phyloP scores from a whole-genome alignment of 129 eudicot species.

The Centella asiatica region DNA sequence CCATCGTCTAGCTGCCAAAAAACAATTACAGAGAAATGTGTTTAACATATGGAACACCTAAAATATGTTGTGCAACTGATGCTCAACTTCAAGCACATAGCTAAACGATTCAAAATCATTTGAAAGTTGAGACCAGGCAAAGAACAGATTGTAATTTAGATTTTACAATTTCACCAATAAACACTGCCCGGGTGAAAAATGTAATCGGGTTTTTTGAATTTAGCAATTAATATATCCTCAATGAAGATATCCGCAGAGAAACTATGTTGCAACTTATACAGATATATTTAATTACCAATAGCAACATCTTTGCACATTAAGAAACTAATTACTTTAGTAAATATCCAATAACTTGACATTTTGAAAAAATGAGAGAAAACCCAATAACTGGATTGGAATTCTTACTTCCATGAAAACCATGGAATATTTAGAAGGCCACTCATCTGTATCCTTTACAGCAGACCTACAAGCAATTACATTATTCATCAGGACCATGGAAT shows the following conservation, averaged over 20 bases:
- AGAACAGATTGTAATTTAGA: too few species aligned
- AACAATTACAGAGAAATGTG: neutral
- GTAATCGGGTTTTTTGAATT: too few species aligned
- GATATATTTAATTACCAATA: neutral
- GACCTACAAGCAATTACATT: conserved; percentile 45
- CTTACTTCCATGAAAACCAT: conserved; percentile 90
- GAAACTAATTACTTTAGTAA: neutral
- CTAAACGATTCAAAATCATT: neutral
- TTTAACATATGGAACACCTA: neutral
- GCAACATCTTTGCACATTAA: neutral
- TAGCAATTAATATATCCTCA: neutral
- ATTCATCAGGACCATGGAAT: neutral
- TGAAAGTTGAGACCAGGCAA: too few species aligned
- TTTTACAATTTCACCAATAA: too few species aligned
- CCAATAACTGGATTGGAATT: neutral
- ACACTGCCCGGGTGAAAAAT: too few species aligned
- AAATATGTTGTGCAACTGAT: neutral
- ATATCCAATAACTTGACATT: neutral
- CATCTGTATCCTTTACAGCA: conserved; percentile 80
- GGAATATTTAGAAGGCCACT: conserved; percentile 98
- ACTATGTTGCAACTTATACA: neutral
- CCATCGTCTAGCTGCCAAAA: conserved; percentile 80
- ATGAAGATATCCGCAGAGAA: neutral
- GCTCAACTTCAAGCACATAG: neutral
- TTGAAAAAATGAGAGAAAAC: neutral